Base-by-base conservation (phyloP, 1,139 yeast genomes). In the Pichia sp. region DNA sequence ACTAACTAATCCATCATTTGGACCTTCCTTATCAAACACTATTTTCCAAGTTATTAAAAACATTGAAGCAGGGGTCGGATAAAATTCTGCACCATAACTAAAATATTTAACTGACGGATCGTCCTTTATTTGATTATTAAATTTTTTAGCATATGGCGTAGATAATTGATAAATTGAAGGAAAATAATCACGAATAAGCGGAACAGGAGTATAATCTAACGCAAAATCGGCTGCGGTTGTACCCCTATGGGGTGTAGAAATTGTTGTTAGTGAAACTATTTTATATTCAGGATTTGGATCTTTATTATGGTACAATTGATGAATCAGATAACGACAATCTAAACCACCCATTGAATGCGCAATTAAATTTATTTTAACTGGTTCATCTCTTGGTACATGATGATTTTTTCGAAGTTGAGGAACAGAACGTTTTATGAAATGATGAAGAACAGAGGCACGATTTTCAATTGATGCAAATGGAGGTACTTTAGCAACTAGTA, bases 291-390 rank as follows among this genome's bases (percentile, higher is more conserved):
- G 30, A 20, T 40, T 37, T 7, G 26, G 35, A 5, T 37, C 22
- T 16, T 45, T 29, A 25, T 42, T 35, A n/a, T n/a, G n/a, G n/a
- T n/a, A n/a, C 24, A 37, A 33, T 20, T 36, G 32, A 30, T 39
- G 31, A 2, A 87, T 83, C 53, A 89, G 64, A 58, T 82, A 86
- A 41, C 97, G 65, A 34, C 90, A 78, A 60, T 89, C 97, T 35
- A 89, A 66, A 0, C 97, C 97, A 8, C 97, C 97, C 96, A 89
- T 87, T 0, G 96, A 87, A 60, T 89, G 97, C n/a, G 95, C 94
- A 23, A 89, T 71, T 34, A 89, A 63, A 59, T 89, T 89, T 16
- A 89, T 67, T 50, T 78, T 78, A 28, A 71, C 59, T 39, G 68
- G 70, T 32, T 67, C 62, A 20, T 52, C 44, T 11, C 52, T 47